These are phyloP conservation scores for Wickerhamomyces xylosicus DNA, from an alignment of 805 yeast species.

Conservation along the genomic window DNA sequence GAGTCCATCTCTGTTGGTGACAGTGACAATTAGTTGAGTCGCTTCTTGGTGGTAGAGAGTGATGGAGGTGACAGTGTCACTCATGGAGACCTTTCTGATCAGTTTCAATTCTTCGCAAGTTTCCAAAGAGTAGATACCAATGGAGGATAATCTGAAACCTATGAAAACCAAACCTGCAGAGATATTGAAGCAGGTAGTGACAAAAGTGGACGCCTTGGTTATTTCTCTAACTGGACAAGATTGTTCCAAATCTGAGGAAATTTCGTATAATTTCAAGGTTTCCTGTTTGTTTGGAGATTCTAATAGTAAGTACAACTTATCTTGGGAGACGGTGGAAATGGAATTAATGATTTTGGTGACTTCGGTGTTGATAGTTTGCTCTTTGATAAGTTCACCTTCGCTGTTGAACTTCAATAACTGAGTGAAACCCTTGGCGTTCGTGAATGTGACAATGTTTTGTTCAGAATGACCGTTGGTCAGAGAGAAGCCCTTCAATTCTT, in stretches of 20 bases:
- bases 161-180: slow-evolving; percentile 38
- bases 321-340: slow-evolving; percentile 22
- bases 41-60: slow-evolving; percentile 23
- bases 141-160: slow-evolving; percentile 65
- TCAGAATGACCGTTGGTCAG: slow-evolving; percentile 30
- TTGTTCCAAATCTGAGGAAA: slow-evolving; percentile 22
- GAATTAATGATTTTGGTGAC: slow-evolving; percentile 42
- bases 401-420: slow-evolving; percentile 31
- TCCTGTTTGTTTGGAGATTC: slow-evolving; percentile 65
- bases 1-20: slow-evolving; percentile 61
- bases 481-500: slow-evolving; percentile 28
- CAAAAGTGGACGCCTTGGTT: slow-evolving; percentile 38
- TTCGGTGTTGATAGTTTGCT: slow-evolving; percentile 15
- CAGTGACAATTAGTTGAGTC: slow-evolving; percentile 19
- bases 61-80: slow-evolving; percentile 61
- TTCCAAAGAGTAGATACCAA: slow-evolving; percentile 41
- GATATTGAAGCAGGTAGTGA: slow-evolving; percentile 45
- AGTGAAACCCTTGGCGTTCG: slow-evolving; percentile 31
- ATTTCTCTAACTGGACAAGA: slow-evolving; percentile 9
- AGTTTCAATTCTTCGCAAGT: slow-evolving; percentile 15
- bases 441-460: slow-evolving; percentile 23
- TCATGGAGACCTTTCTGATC: slow-evolving; percentile 41
- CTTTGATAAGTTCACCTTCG: slow-evolving; percentile 21
- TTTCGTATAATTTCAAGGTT: slow-evolving; percentile 33
- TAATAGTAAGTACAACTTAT: slow-evolving; percentile 28